Conservation (phyloP, 2,329 filamentous ascomycete species). For the Orbilia brochopaga region DNA sequence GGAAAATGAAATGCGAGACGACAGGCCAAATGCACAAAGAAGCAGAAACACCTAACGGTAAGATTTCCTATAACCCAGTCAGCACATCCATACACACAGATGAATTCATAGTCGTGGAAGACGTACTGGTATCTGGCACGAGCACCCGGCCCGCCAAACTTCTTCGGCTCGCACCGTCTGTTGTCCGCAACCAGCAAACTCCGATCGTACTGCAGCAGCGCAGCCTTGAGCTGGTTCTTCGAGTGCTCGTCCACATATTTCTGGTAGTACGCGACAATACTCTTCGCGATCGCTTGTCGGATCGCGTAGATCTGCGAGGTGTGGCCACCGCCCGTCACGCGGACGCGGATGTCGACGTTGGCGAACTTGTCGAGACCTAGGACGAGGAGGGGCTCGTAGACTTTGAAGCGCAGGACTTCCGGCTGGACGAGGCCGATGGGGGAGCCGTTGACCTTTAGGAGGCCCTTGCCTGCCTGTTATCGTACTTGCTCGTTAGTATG, state of each 20-base stretch:
- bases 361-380: conserved; percentile 97
- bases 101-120: neutral
- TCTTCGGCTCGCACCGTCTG: conserved; percentile 99
- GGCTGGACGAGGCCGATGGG: conserved; percentile 93
- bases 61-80: conserved; percentile 45
- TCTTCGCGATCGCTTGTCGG: conserved; percentile 98
- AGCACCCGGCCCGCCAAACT: conserved; percentile 91
- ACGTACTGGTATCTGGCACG: conserved; percentile 82
- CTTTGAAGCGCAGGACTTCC: conserved; percentile 98
- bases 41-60: conserved; percentile 39
- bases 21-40: neutral
- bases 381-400: conserved; percentile 98
- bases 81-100: conserved; percentile 2
- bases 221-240: conserved; percentile 99
- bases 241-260: conserved; percentile 99
- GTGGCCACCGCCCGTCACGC: conserved; percentile 96
- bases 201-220: conserved; percentile 92
- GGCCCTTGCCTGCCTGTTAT: conserved; percentile 75
- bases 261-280: conserved; percentile 98
- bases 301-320: conserved; percentile 97
- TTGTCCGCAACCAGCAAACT: conserved; percentile 98
- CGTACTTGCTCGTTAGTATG: no score
- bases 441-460: conserved; percentile 98
- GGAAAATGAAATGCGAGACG: conserved; percentile 25
- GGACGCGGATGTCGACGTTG: conserved; percentile 95